Evolutionary conservation across 768 basidiomycete species (phyloP), one percentile per base, ranked within the genome.

Genomic region (Naganishia antarctica): DNA sequence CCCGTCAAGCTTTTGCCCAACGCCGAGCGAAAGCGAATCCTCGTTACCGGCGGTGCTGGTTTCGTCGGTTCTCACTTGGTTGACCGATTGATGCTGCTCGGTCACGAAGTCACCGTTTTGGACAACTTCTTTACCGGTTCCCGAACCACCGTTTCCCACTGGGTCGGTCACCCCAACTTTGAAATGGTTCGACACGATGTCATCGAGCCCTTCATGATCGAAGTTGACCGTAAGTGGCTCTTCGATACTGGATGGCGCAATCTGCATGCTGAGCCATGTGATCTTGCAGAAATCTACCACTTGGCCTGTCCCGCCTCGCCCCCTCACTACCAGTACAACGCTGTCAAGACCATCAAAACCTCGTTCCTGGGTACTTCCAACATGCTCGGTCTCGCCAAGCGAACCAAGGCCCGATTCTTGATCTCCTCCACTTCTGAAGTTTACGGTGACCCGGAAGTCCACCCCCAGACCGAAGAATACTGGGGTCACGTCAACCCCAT

Each of bases 91-190:
- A 93, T 99, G 91, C 84, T 97, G 67, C 85, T 98, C 58, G 96
- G 96, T 16, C 96, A 99, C 74, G 92, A 97, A 77, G 91, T 94
- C 70, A 92, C 91, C 62, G 94, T 97, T 68, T 80, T 96, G 63
- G 94, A 98, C 82, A 97, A 97, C 81, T 99, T 99, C 78, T 99
- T 99, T 81, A 97, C 93, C 26, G 96, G 96, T 16, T 89, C 89
- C 61, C 92, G 92, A 79, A 94, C 91, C n/a, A 94, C 92, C 58
- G 89, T 97, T 68, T 73, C 74, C 15, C 73, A 76, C 70, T 78
- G 75, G 76, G 78, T 79, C 64, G 96, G 96, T 8, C 96, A 99
- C 78, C 96, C 96, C 67, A 97, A 98, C 81, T 99, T 99, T 71
- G 94, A 98, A 80, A 82, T 99, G 80, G 90, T 98, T 69, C 86